phyloP scores from a whole-genome alignment of 331 rosid species.

The Dryas integrifolia region DNA sequence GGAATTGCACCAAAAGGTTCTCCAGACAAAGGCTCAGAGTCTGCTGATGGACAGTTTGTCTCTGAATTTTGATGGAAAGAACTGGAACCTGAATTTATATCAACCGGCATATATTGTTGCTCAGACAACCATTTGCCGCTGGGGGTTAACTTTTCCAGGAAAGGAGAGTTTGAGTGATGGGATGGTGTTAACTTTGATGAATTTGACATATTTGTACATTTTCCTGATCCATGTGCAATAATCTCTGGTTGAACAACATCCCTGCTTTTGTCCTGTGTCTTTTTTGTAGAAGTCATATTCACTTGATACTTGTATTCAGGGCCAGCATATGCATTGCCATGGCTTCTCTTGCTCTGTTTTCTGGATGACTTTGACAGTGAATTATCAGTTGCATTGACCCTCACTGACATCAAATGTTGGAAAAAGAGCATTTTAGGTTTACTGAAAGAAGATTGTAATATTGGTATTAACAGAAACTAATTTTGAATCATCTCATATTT shows the following conservation, averaged over 20 bases:
- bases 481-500: not conserved
- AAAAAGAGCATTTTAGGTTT: slow-evolving; percentile 22
- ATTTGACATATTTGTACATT: slow-evolving; percentile 31
- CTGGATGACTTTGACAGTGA: slow-evolving; percentile 38
- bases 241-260: slow-evolving; percentile 14
- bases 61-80: slow-evolving; percentile 44
- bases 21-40: slow-evolving; percentile 38
- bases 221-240: slow-evolving; percentile 23
- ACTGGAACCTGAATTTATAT: slow-evolving; percentile 38
- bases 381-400: slow-evolving; percentile 44
- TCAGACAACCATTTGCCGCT: slow-evolving; percentile 42
- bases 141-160: slow-evolving; percentile 42
- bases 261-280: slow-evolving; percentile 11
- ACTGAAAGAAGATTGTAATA: not conserved
- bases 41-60: slow-evolving; percentile 34
- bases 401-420: slow-evolving; percentile 44
- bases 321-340: slow-evolving; percentile 37
- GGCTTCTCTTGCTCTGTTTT: slow-evolving; percentile 42
- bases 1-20: slow-evolving; percentile 44
- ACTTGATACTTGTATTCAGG: slow-evolving; percentile 32
- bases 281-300: slow-evolving; percentile 26
- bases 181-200: slow-evolving; percentile 43
- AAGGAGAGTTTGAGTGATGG: slow-evolving; percentile 39
- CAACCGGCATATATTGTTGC: slow-evolving; percentile 41
- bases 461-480: not conserved